A percentile compares a stretch with the other conserved stretches of the same genome.
Evolutionary conservation across 805 yeast species (phyloP).

Genomic region (Candida vaughaniae): DNA sequence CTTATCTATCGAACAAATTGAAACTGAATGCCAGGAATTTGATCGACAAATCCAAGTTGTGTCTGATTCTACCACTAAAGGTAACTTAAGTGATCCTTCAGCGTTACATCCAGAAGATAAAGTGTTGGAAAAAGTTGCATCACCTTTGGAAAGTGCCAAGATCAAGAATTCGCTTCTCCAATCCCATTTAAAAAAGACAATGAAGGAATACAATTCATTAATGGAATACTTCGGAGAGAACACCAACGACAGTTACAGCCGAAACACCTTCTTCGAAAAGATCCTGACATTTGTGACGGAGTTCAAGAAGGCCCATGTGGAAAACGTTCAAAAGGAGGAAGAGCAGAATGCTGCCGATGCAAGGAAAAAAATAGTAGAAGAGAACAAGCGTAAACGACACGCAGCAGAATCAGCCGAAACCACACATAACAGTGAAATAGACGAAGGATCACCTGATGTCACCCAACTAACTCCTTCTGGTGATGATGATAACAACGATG

Average conservation of each 20-base stretch:
- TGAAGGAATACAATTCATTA: conserved; percentile 63
- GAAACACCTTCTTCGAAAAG: conserved; percentile 70
- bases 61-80: conserved; percentile 70
- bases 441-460: conserved; percentile 1
- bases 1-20: conserved; percentile 78
- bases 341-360: conserved; percentile 53
- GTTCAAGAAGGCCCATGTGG: conserved; percentile 75
- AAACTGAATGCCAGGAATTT: conserved; percentile 67
- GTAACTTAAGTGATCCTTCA: conserved; percentile 78
- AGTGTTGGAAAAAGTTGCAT: conserved; percentile 58
- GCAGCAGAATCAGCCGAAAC: conserved; percentile 5
- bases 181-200: conserved; percentile 60
- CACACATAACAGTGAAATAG: conserved; percentile 9
- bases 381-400: conserved; percentile 2
- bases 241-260: conserved; percentile 62
- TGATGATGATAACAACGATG: conserved; percentile 11
- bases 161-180: conserved; percentile 63
- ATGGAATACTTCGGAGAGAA: conserved; percentile 94
- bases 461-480: not conserved
- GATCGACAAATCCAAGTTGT: conserved; percentile 64
- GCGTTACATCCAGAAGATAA: conserved; percentile 82
- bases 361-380: conserved; percentile 34
- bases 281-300: conserved; percentile 78
- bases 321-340: conserved; percentile 79
- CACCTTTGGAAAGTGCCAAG: conserved; percentile 73